These are phyloP conservation scores for Coemansia sp. DNA, from an alignment of 192 early-diverging fungal species.

Conservation along the genomic window DNA sequence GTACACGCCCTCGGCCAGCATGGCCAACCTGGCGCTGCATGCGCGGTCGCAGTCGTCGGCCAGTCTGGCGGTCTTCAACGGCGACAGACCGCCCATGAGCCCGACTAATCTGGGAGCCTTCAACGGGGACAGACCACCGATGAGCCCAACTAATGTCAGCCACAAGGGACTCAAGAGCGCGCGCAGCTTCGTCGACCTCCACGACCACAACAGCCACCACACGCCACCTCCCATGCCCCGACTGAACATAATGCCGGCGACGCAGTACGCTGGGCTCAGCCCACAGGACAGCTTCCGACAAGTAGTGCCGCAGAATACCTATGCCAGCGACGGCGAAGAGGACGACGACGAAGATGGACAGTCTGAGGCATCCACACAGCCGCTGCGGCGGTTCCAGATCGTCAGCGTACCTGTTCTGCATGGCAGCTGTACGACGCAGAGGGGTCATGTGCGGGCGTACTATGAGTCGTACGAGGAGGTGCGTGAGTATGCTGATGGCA, in stretches of 20 bases:
- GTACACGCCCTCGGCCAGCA: constrained; percentile 44
- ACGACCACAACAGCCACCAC: background rate
- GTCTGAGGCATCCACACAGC: background rate
- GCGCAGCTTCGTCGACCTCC: constrained; percentile 16
- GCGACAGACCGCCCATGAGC: background rate
- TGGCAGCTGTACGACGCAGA: constrained; percentile 19
- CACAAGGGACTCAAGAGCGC: constrained; percentile 13
- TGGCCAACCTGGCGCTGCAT: constrained; percentile 35
- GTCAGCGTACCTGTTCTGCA: constrained; percentile 35
- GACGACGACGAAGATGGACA: background rate
- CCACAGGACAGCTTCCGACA: constrained; percentile 6
- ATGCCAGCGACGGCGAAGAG: background rate
- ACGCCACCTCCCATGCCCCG: background rate
- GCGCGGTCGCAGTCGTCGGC: constrained; percentile 28
- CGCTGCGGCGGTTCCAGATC: constrained; percentile 36
- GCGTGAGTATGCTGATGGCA: constrained; percentile 33
- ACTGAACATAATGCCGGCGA: background rate
- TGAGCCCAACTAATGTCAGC: background rate
- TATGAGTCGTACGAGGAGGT: constrained; percentile 50
- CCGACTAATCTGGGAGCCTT: constrained; percentile 2
- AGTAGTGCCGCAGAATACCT: background rate
- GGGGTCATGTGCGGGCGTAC: constrained; percentile 36
- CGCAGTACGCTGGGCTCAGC: constrained; percentile 20
- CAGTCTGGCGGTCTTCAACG: background rate
- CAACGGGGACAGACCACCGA: background rate